Evolutionary conservation across 345 rosid species (phyloP).

Genomic region (Hibiscus tridactylites): DNA sequence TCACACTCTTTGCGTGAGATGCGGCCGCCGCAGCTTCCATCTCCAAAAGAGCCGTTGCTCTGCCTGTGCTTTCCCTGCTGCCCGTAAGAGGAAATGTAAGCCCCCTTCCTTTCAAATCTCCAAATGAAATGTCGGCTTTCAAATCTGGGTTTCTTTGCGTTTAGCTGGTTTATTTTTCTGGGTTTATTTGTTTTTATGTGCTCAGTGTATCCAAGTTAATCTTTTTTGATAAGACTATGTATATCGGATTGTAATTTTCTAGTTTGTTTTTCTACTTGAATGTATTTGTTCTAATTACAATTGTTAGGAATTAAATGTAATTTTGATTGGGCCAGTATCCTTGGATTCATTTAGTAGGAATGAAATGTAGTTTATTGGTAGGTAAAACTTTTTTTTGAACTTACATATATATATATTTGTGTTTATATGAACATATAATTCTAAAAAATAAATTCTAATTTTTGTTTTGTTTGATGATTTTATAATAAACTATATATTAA

Average conservation of each 20-base stretch:
- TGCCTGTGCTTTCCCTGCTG: constrained; percentile 93
- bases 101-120: constrained; percentile 10
- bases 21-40: constrained; percentile 98
- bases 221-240: neutral
- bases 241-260: neutral
- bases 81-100: constrained; percentile 94
- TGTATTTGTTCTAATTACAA: neutral
- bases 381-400: too few relatives aligned
- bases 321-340: constrained; percentile 6
- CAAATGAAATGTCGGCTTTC: too few relatives aligned
- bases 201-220: neutral
- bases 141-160: neutral
- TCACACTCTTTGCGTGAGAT: constrained; percentile 93
- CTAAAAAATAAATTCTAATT: neutral
- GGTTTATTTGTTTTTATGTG: neutral
- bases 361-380: too few relatives aligned
- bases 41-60: constrained; percentile 97
- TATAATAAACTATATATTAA: too few relatives aligned
- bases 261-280: neutral
- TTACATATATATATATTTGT: neutral
- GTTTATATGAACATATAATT: neutral
- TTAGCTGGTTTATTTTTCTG: neutral
- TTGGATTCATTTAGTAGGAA: neutral
- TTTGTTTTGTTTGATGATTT: too few relatives aligned
- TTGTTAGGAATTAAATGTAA: too few relatives aligned